Evolutionary conservation across 345 rosid genomes (phyloP).

Genomic region (Isatis tinctoria): DNA sequence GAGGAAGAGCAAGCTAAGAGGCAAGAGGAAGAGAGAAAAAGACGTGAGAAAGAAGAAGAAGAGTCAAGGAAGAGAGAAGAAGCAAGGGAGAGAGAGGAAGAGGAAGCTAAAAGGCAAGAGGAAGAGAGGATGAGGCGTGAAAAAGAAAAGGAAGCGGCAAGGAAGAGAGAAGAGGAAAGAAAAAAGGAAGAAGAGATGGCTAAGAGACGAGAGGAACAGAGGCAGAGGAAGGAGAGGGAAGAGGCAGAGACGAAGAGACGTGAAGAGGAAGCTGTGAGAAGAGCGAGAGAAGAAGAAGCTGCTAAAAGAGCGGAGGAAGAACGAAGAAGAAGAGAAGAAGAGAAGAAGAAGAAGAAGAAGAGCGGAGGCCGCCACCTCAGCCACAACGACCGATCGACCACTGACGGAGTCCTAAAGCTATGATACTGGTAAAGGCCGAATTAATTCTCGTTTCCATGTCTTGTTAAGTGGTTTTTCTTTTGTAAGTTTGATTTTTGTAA

Average conservation of each 20-base stretch:
- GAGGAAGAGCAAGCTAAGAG: neutral
- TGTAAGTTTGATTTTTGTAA: neutral
- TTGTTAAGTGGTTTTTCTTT: neutral
- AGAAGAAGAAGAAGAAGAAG: slow-evolving; percentile 12
- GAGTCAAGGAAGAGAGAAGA: neutral
- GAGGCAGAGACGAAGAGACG: neutral
- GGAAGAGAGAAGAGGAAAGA: slow-evolving; percentile 18
- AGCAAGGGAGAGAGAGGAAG: neutral
- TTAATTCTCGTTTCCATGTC: neutral
- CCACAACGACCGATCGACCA: neutral
- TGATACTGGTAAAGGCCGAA: neutral
- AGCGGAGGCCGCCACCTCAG: slow-evolving; percentile 1
- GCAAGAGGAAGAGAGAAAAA: neutral
- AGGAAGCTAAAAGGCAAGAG: neutral
- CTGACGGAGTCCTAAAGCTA: neutral
- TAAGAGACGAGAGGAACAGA: neutral
- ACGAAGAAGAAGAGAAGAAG: slow-evolving; percentile 12
- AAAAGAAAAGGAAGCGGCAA: neutral
- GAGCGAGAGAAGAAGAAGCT: slow-evolving; percentile 11
- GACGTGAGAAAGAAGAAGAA: neutral
- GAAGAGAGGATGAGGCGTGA: neutral
- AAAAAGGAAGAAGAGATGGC: neutral
- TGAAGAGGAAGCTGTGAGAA: slow-evolving; percentile 21
- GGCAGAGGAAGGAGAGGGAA: neutral
- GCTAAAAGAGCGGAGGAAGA: neutral